Base-by-base conservation (phyloP, 768 basidiomycete genomes). In the Phlebiopsis flavidoalba region DNA sequence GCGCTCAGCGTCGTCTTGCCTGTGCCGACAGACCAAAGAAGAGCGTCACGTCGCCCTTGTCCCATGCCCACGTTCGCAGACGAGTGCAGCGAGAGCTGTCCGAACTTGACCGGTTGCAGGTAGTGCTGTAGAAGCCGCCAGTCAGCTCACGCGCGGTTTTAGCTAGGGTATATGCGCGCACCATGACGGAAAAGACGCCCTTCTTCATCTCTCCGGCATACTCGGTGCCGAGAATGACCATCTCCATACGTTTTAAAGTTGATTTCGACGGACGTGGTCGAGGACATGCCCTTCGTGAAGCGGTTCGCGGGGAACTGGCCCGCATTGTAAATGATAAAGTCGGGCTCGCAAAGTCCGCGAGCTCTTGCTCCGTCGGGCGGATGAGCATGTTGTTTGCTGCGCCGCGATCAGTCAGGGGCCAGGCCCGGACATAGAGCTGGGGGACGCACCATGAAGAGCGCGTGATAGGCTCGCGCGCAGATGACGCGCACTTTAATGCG, bases 161-260 rank as follows among this genome's bases (percentile, higher is more conserved):
- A 26, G 36, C 52, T 52, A 59, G n/a, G 47, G 1, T 40, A 47
- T 46, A 19, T 37, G 43, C 50, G 63, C 78, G 21, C 64, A 87
- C 87, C 96, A 99, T 99, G 67, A 99, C 95, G 48, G 91, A 93
- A 81, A 99, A 99, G 73, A 99, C 93, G 71, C 97, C 97, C 86
- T 99, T 99, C 81, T 99, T 99, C 97, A 99, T 99, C 80, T 99
- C 95, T 54, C 95, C 95, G 33, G 95, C 95, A 71, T 98, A 98
- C 73, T 98, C 95, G 26, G 94, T 96, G 58, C 92, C 96, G 67
- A 99, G 92, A 71, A 99, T 98, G 70, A 99, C 96, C 97, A 99
- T 99, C 76, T 99, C 97, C 94, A 95, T 97, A 45, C 97, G 92
- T 82, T n/a, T 97, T 97, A 79, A 99, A 98, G 85, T 99, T 99